Evolutionary conservation across 352 stramenopile species (phyloP).

Genomic region (Phytophthora chlamydospora): DNA sequence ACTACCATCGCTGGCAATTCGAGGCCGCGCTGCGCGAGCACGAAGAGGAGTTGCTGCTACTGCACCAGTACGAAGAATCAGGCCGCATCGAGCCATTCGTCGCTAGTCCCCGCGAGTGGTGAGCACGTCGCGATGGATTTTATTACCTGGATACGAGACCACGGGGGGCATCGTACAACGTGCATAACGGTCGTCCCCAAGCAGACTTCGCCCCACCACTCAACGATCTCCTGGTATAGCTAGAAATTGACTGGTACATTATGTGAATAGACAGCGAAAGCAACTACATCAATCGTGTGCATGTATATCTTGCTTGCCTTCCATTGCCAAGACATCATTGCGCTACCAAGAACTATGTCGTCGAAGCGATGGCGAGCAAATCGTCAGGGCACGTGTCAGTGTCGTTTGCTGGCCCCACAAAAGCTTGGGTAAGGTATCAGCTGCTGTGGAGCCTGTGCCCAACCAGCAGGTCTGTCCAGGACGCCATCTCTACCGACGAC

Average conservation of each 20-base stretch:
- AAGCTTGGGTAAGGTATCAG: neutral
- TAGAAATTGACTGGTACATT: conserved; percentile 11
- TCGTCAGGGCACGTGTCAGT: conserved; percentile 6
- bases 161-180: neutral
- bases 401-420: conserved; percentile 2
- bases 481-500: neutral
- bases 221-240: neutral
- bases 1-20: conserved; percentile 38
- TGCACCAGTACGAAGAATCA: conserved; percentile 7
- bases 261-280: conserved; percentile 19
- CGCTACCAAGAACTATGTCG: neutral
- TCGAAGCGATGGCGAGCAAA: conserved; percentile 11
- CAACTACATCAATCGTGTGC: neutral
- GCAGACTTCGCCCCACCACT: too few species aligned
- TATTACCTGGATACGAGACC: conserved; percentile 2
- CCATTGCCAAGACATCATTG: too few species aligned
- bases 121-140: conserved; percentile 1
- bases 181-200: too few species aligned
- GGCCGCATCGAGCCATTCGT: conserved; percentile 11
- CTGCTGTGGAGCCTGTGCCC: conserved; percentile 2
- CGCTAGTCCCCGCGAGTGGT: conserved; percentile 13
- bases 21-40: conserved; percentile 28
- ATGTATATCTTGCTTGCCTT: too few species aligned
- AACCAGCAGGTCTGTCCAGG: too few species aligned
- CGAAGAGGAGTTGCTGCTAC: conserved; percentile 19